phyloP scores from a whole-genome alignment of 208 protist species.

The Novymonas esmeraldas region DNA sequence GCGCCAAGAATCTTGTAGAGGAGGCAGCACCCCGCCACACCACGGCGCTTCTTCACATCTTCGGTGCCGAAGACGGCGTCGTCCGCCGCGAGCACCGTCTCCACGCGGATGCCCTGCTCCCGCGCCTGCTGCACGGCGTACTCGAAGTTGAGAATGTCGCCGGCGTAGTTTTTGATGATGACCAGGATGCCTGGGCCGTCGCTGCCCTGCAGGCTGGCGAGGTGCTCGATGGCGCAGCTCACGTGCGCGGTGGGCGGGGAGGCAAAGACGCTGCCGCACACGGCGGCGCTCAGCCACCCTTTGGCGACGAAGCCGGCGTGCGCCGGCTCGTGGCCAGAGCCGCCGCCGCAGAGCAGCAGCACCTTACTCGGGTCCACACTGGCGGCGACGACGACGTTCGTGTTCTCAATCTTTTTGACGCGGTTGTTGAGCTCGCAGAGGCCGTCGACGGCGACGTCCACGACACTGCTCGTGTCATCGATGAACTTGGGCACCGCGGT shows the following conservation, averaged over 20 bases:
- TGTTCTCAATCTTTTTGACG: constrained; percentile 45
- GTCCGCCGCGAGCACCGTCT: constrained; percentile 84
- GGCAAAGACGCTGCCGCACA: constrained; percentile 91
- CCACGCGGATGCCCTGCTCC: constrained; percentile 51
- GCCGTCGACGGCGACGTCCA: constrained; percentile 40
- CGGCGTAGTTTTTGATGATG: constrained; percentile 94
- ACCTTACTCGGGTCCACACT: constrained; percentile 58
- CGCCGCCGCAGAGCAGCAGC: constrained; percentile 83
- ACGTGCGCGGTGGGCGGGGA: constrained; percentile 74
- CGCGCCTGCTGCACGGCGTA: constrained; percentile 77
- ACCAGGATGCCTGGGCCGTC: constrained; percentile 74
- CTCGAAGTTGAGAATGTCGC: constrained; percentile 90
- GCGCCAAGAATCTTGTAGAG: constrained; percentile 89
- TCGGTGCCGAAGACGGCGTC: constrained; percentile 67
- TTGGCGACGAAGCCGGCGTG: constrained; percentile 85
- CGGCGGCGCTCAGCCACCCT: constrained; percentile 91
- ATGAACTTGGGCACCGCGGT: constrained; percentile 61
- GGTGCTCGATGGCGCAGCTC: constrained; percentile 76
- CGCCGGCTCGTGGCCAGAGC: constrained; percentile 90
- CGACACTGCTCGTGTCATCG: constrained; percentile 39
- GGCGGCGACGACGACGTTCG: constrained; percentile 47
- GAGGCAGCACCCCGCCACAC: constrained; percentile 87
- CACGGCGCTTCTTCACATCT: constrained; percentile 49
- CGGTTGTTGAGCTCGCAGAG: constrained; percentile 43
- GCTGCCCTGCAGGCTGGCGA: constrained; percentile 45